Conservation (phyloP, 331 rosid species). For the Acacia pycnantha region DNA sequence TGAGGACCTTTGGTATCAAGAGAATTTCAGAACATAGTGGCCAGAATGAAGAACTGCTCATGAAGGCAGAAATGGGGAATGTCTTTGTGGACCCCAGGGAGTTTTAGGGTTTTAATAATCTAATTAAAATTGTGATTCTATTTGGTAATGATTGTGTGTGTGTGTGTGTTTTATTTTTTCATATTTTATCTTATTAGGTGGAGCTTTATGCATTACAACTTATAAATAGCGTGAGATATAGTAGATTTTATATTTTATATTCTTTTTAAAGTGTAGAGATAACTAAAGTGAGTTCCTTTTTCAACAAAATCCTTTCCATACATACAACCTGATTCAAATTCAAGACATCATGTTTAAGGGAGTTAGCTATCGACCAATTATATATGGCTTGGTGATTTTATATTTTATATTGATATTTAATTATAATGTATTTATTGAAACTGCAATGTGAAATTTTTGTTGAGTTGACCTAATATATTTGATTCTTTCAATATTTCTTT, state of each 20-base stretch:
- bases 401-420: too few species aligned
- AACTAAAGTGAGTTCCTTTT: too few species aligned
- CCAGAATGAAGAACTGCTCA: slow-evolving; percentile 32
- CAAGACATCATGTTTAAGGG: too few species aligned
- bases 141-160: not conserved
- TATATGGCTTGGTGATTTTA: too few species aligned
- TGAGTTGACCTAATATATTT: not conserved
- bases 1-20: slow-evolving; percentile 69
- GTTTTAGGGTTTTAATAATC: slow-evolving; percentile 34
- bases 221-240: too few species aligned
- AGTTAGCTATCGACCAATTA: too few species aligned
- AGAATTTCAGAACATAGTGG: slow-evolving; percentile 31
- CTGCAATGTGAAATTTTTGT: not conserved
- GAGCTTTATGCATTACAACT: not conserved
- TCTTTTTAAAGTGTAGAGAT: too few species aligned
- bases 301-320: too few species aligned
- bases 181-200: not conserved
- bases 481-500: not conserved
- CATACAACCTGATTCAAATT: too few species aligned
- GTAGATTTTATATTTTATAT: too few species aligned
- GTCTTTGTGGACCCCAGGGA: slow-evolving; percentile 83
- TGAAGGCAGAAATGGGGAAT: slow-evolving; percentile 51
- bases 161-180: too few species aligned
- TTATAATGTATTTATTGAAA: too few species aligned
- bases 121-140: not conserved